These are phyloP conservation scores for Linum lewisii DNA, from an alignment of 345 rosid species.

Conservation along the genomic window DNA sequence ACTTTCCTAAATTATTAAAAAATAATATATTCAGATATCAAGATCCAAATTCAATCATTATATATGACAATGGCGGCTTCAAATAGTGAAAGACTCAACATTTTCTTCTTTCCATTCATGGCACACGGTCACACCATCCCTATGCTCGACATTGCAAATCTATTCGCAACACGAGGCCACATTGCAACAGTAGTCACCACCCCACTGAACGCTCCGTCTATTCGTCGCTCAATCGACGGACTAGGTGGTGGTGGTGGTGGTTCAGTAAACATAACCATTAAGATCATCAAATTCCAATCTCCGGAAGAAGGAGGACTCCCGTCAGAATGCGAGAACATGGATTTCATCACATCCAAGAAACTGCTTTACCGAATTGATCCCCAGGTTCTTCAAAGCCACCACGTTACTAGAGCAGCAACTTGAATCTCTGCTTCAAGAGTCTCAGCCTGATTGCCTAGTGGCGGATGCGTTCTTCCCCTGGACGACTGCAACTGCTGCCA, in stretches of 20 bases:
- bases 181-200: slow-evolving; percentile 24
- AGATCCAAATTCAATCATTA: too few relatives aligned
- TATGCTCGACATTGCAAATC: slow-evolving; percentile 37
- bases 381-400: slow-evolving; percentile 7
- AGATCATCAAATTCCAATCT: background rate
- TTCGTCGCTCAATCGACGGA: slow-evolving; percentile 2
- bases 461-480: slow-evolving; percentile 33
- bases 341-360: background rate
- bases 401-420: slow-evolving; percentile 30
- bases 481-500: slow-evolving; percentile 22
- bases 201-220: slow-evolving; percentile 22
- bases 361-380: background rate
- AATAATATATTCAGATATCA: too few relatives aligned
- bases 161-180: slow-evolving; percentile 32
- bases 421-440: slow-evolving; percentile 12
- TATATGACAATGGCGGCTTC: background rate
- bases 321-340: background rate
- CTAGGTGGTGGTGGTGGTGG: background rate
- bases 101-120: slow-evolving; percentile 39
- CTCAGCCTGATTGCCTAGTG: slow-evolving; percentile 29
- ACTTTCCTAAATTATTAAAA: too few relatives aligned
- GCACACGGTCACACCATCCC: slow-evolving; percentile 48
- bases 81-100: slow-evolving; percentile 13
- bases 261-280: background rate
- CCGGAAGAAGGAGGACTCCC: background rate